Conservation (phyloP, 2,329 filamentous ascomycete species). For the Aspergillus awamori region DNA sequence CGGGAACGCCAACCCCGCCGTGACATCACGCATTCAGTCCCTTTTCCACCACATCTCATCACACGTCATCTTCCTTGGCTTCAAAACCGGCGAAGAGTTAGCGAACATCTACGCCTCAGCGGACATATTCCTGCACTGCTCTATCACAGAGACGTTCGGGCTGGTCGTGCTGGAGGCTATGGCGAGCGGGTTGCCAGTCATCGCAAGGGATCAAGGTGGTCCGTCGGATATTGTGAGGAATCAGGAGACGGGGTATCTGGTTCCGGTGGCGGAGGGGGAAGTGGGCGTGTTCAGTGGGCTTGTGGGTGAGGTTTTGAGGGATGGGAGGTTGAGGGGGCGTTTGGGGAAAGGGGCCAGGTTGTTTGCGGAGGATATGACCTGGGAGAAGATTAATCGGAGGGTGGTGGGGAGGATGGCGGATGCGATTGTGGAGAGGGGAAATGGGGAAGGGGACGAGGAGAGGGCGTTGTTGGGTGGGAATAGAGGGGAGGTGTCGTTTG, state of each 20-base stretch:
- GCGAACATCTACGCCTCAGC: slow-evolving; percentile 69
- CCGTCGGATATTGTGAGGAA: slow-evolving; percentile 68
- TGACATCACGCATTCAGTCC: slow-evolving; percentile 64
- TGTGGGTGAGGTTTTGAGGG: slow-evolving; percentile 54
- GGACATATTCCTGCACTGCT: slow-evolving; percentile 72
- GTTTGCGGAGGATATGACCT: slow-evolving; percentile 66
- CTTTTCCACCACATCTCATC: slow-evolving; percentile 58
- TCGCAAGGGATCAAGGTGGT: slow-evolving; percentile 70
- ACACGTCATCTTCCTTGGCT: slow-evolving; percentile 68
- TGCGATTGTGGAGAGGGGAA: slow-evolving; percentile 35
- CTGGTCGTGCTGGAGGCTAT: slow-evolving; percentile 71
- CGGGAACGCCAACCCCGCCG: slow-evolving; percentile 65
- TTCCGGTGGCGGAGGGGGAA: slow-evolving; percentile 63
- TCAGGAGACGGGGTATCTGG: slow-evolving; percentile 62
- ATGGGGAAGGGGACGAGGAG: neutral
- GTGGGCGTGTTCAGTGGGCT: slow-evolving; percentile 60
- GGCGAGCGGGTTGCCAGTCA: slow-evolving; percentile 69
- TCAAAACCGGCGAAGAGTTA: slow-evolving; percentile 62
- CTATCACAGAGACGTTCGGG: slow-evolving; percentile 71
- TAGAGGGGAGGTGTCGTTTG: neutral
- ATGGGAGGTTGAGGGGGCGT: slow-evolving; percentile 47
- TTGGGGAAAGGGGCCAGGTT: slow-evolving; percentile 56
- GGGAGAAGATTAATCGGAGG: slow-evolving; percentile 72
- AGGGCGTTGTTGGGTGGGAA: neutral
- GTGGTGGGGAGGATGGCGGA: slow-evolving; percentile 66